Conservation (phyloP, 2,329 filamentous ascomycete species). For the Colletotrichum truncatum region DNA sequence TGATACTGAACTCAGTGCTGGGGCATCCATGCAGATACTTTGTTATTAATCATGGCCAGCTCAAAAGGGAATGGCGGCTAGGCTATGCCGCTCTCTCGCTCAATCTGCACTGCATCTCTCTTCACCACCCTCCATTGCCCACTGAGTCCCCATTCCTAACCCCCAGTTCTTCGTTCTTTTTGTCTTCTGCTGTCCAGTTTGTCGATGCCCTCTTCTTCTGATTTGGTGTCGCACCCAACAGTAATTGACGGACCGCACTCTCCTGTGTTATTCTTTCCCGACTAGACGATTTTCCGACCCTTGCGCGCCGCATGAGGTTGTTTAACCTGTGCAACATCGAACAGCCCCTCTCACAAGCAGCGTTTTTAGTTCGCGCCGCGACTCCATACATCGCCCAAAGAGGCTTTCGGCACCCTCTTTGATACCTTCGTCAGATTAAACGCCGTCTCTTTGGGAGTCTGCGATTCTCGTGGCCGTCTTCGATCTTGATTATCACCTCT, state of each 20-base stretch:
- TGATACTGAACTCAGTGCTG: neutral
- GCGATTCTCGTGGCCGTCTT: neutral
- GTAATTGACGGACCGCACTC: neutral
- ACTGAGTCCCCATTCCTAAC: neutral
- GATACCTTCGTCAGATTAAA: neutral
- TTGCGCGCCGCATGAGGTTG: neutral
- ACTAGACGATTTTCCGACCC: neutral
- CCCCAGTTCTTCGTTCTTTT: constrained; percentile 2
- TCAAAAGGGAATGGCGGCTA: constrained; percentile 20
- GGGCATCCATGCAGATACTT: constrained; percentile 14
- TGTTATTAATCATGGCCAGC: constrained; percentile 18
- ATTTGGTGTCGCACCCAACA: neutral
- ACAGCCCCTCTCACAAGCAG: neutral
- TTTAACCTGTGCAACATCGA: neutral
- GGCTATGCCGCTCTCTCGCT: constrained; percentile 3
- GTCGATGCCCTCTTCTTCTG: neutral
- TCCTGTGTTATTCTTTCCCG: neutral
- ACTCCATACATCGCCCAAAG: neutral
- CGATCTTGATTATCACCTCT: neutral
- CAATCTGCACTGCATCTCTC: neutral
- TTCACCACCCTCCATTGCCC: neutral
- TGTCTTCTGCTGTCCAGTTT: neutral
- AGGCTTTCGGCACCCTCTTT: neutral
- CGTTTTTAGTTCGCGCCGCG: neutral
- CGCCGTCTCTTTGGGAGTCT: neutral